Conservation (phyloP, 2,329 filamentous ascomycete species). For the Epichloe amarillans region DNA sequence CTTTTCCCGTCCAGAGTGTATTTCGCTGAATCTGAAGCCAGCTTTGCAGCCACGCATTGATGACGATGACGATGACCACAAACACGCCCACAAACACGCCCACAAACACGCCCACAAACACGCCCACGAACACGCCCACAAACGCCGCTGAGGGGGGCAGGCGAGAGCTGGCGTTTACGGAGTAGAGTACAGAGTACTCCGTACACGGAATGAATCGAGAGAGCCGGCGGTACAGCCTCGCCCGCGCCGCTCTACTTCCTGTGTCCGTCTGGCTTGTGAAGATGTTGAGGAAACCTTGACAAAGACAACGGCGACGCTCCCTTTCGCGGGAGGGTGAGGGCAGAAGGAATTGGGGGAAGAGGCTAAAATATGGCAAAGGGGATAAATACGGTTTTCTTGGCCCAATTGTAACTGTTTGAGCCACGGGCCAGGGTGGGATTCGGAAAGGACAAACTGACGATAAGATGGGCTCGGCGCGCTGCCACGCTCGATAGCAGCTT, state of each 20-base stretch:
- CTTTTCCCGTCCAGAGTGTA: not conserved
- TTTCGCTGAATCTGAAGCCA: not conserved
- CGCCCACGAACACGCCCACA: too few species aligned
- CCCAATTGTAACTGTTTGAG: not conserved
- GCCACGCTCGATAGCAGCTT: too few species aligned
- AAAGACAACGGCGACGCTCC: not conserved
- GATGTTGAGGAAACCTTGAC: not conserved
- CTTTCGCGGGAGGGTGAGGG: not conserved
- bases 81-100: not conserved
- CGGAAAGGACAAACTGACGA: not conserved
- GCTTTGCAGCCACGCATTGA: not conserved
- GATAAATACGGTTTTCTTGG: constrained; percentile 2
- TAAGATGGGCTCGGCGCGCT: too few species aligned
- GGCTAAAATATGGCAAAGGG: not conserved
- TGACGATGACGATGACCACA: not conserved
- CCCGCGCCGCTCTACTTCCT: not conserved
- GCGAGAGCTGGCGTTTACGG: too few species aligned
- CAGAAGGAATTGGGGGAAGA: not conserved
- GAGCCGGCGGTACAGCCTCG: too few species aligned
- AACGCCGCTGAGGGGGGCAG: not conserved
- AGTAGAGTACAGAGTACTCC: too few species aligned
- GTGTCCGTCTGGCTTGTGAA: not conserved
- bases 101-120: not conserved
- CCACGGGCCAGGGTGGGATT: not conserved
- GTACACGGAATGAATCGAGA: too few species aligned